These are phyloP conservation scores for Fonsecaea erecta DNA, from an alignment of 2,329 filamentous ascomycete genomes.

Conservation along the genomic window DNA sequence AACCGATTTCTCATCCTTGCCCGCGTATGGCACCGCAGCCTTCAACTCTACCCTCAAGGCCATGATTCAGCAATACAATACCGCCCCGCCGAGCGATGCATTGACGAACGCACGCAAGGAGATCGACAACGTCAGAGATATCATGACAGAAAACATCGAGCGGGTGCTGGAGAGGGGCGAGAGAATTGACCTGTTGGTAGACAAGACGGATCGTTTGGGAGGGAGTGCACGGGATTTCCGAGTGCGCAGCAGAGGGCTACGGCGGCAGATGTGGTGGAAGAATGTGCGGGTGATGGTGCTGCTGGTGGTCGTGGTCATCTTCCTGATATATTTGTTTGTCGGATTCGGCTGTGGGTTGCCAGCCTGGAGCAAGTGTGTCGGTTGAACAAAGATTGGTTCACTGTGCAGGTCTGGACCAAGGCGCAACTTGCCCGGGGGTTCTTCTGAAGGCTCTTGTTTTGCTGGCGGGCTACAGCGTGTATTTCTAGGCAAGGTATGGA, in stretches of 20 bases:
- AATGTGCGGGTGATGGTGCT: constrained; percentile 93
- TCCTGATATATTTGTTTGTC: constrained; percentile 72
- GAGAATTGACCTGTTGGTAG: constrained; percentile 88
- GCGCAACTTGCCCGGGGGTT: background rate
- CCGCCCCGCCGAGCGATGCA: constrained; percentile 77
- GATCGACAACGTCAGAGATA: constrained; percentile 88
- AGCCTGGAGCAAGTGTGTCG: constrained; percentile 53
- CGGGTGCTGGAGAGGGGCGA: constrained; percentile 86
- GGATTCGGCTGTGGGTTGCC: constrained; percentile 75
- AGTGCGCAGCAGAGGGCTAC: constrained; percentile 80
- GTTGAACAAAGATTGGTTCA: constrained; percentile 30
- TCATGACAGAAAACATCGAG: constrained; percentile 97
- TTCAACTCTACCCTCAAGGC: constrained; percentile 81
- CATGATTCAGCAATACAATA: constrained; percentile 83
- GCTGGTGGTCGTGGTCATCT: constrained; percentile 70
- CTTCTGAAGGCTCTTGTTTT: background rate
- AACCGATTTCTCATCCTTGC: constrained; percentile 76
- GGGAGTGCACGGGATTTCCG: constrained; percentile 89
- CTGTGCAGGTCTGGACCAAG: background rate
- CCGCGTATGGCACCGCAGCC: constrained; percentile 84
- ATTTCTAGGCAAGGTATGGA: background rate
- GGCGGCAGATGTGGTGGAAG: constrained; percentile 99
- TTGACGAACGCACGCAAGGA: constrained; percentile 82
- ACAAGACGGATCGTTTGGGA: constrained; percentile 93
- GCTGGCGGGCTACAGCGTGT: background rate